These are phyloP conservation scores for Stylosanthes scabra DNA, from an alignment of 331 rosid genomes.

Conservation along the genomic window DNA sequence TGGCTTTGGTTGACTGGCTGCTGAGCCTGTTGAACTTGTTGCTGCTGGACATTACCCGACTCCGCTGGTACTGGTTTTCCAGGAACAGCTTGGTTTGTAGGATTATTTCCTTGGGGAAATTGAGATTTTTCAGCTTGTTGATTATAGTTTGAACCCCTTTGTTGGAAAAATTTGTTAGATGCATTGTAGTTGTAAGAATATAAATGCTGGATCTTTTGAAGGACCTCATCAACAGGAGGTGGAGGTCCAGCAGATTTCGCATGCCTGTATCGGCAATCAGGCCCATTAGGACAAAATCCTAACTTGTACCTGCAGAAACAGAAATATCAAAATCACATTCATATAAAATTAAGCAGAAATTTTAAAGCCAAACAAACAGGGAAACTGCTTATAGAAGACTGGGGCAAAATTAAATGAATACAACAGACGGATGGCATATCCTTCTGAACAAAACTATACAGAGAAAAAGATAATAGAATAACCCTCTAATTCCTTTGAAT, in stretches of 20 bases:
- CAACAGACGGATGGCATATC: conserved; percentile 18
- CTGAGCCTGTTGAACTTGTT: conserved; percentile 79
- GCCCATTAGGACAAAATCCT: conserved; percentile 99
- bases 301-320: conserved; percentile 87
- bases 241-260: conserved; percentile 97
- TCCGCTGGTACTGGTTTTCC: conserved; percentile 78
- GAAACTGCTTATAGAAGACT: background rate
- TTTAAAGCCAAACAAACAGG: conserved; percentile 9
- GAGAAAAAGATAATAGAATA: conserved; percentile 6
- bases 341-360: conserved; percentile 19
- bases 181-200: conserved; percentile 73
- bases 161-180: conserved; percentile 76
- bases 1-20: conserved; percentile 72
- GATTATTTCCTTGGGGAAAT: conserved; percentile 63
- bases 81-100: conserved; percentile 60
- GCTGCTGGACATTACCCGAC: conserved; percentile 86
- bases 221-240: conserved; percentile 95
- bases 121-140: conserved; percentile 88
- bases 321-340: conserved; percentile 24
- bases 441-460: conserved; percentile 25
- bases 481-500: conserved; percentile 31
- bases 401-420: conserved; percentile 20
- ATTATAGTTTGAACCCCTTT: conserved; percentile 62
- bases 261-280: conserved; percentile 98
- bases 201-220: conserved; percentile 96